These are phyloP conservation scores for Mycosarcoma maydis DNA, from an alignment of 1,284 basidiomycete genomes.

Conservation along the genomic window DNA sequence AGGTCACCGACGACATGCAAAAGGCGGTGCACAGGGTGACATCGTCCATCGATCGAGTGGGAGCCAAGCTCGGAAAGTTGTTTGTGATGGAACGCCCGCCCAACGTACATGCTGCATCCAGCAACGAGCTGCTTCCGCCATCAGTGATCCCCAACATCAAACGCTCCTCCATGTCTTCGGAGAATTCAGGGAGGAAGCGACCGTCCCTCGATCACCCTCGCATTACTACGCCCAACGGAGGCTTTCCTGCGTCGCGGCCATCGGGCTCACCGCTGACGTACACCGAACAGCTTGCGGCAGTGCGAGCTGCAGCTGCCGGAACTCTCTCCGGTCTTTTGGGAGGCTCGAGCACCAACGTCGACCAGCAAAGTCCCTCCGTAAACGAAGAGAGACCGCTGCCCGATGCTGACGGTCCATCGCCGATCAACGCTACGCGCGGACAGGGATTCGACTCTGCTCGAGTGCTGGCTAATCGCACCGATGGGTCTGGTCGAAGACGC, in stretches of 20 bases:
- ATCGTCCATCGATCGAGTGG: constrained; percentile 34
- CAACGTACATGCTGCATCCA: constrained; percentile 16
- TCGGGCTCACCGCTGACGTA: constrained; percentile 31
- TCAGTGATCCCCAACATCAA: constrained; percentile 7
- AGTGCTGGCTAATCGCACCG: constrained; percentile 20
- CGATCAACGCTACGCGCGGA: constrained; percentile 24
- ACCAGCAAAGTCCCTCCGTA: constrained; percentile 16
- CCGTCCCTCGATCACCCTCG: constrained; percentile 28
- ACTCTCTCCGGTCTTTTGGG: constrained; percentile 36
- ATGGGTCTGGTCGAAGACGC: constrained; percentile 13
- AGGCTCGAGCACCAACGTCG: constrained; percentile 21
- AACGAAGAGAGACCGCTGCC: constrained; percentile 1
- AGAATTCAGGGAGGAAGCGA: constrained; percentile 8
- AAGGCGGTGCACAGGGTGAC: constrained; percentile 32
- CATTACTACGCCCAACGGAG: constrained; percentile 8
- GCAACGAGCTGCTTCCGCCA: constrained; percentile 29
- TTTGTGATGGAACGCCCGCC: constrained; percentile 25
- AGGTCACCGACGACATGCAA: constrained; percentile 58
- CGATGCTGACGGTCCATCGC: constrained; percentile 26
- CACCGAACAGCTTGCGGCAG: constrained; percentile 38
- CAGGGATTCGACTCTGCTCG: constrained; percentile 44
- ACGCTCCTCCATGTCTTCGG: constrained; percentile 15
- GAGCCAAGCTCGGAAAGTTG: constrained; percentile 29
- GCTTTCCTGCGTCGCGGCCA: constrained; percentile 21
- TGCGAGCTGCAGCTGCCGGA: constrained; percentile 37